Conservation (phyloP, 192 early-diverging fungal genomes). For the Coemansia sp. region DNA sequence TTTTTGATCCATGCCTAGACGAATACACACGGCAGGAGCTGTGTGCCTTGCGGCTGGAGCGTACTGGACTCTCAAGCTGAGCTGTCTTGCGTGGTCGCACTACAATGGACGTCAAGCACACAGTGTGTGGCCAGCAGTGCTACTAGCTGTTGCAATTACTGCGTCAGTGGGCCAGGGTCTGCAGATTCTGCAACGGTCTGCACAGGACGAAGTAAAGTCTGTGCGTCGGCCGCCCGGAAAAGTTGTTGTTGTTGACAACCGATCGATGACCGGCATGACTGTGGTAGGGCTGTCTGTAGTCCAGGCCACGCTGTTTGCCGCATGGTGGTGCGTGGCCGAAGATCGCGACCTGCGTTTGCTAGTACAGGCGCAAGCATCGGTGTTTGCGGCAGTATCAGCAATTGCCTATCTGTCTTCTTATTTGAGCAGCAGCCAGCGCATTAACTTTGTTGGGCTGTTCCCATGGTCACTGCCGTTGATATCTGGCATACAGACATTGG, state of each 20-base stretch:
- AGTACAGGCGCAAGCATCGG: slow-evolving; percentile 6
- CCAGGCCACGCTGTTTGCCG: slow-evolving; percentile 10
- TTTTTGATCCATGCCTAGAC: not conserved
- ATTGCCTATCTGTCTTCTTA: not conserved
- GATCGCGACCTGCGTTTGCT: not conserved
- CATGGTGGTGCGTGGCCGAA: not conserved
- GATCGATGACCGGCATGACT: slow-evolving; percentile 6
- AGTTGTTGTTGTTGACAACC: slow-evolving; percentile 27
- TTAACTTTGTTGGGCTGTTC: slow-evolving; percentile 19
- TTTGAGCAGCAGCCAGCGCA: slow-evolving; percentile 8
- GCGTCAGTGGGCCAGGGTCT: slow-evolving; percentile 4
- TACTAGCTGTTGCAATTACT: not conserved
- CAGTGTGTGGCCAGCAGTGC: slow-evolving; percentile 22
- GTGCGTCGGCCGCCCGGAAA: slow-evolving; percentile 25
- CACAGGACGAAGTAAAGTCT: not conserved
- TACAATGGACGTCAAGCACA: not conserved
- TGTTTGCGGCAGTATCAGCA: slow-evolving; percentile 1
- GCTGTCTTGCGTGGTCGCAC: not conserved
- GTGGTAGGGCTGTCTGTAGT: not conserved
- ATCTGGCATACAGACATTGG: slow-evolving; percentile 4
- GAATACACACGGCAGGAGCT: not conserved
- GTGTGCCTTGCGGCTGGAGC: not conserved
- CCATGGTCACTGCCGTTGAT: slow-evolving; percentile 20
- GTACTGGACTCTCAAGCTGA: slow-evolving; percentile 1
- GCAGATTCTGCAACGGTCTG: not conserved